Percentiles rank a stretch among this genome's conserved stretches.
Evolutionary conservation across 371 early-diverging fungal species (phyloP).

Genomic region (Rhizopus arrhizus): DNA sequence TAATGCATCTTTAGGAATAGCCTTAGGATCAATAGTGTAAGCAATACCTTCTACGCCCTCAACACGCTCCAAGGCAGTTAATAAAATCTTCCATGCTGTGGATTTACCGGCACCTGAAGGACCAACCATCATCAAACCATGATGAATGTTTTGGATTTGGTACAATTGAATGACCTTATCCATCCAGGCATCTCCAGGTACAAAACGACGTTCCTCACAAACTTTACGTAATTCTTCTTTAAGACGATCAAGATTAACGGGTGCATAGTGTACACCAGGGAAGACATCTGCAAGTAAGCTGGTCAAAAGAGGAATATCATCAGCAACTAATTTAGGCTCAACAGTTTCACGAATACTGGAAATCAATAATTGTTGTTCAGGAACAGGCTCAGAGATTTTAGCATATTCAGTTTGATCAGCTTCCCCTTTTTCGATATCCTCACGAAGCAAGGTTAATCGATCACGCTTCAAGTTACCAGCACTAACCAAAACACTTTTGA

Average conservation of each 20-base stretch:
- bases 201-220: conserved; percentile 77
- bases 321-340: conserved; percentile 95
- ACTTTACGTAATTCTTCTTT: conserved; percentile 77
- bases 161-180: conserved; percentile 97
- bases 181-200: conserved; percentile 85
- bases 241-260: conserved; percentile 78
- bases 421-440: conserved; percentile 42
- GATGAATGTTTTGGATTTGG: conserved; percentile 96
- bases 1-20: conserved; percentile 93
- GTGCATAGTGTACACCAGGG: conserved; percentile 89
- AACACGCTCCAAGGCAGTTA: conserved; percentile 86
- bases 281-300: conserved; percentile 93
- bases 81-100: conserved; percentile 86
- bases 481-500: conserved; percentile 97
- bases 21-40: conserved; percentile 97
- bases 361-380: conserved; percentile 93
- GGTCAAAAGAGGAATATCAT: conserved; percentile 88
- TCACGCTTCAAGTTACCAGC: conserved; percentile 98
- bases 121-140: conserved; percentile 99
- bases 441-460: conserved; percentile 62
- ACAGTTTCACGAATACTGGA: conserved; percentile 95
- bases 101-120: conserved; percentile 97
- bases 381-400: conserved; percentile 64
- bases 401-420: conserved; percentile 50
- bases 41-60: conserved; percentile 89